Evolutionary conservation across 805 yeast genomes (phyloP).

Genomic region (Suhomyces emberorum): DNA sequence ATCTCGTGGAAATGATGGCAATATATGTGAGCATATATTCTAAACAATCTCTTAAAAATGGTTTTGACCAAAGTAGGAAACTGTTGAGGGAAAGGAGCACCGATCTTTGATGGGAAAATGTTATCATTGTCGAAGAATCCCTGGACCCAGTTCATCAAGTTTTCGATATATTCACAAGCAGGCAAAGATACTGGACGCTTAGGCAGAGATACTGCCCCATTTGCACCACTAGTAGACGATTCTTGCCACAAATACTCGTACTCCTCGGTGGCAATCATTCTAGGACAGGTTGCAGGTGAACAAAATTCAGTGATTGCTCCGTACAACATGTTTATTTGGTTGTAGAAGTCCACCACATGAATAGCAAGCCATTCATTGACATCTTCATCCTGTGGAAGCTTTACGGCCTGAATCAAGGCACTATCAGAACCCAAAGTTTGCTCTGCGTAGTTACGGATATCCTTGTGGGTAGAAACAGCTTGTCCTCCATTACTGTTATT

Average conservation of each 20-base stretch:
- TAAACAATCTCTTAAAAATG: constrained; percentile 83
- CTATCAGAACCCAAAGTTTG: constrained; percentile 93
- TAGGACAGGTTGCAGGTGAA: constrained; percentile 90
- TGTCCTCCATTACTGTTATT: constrained; percentile 19
- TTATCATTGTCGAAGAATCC: constrained; percentile 86
- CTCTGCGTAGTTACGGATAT: constrained; percentile 85
- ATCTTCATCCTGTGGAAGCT: constrained; percentile 90
- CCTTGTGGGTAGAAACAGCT: constrained; percentile 55
- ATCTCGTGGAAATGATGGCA: constrained; percentile 98
- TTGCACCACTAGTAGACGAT: constrained; percentile 37
- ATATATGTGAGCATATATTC: constrained; percentile 95
- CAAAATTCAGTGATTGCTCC: constrained; percentile 96
- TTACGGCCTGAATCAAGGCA: constrained; percentile 87
- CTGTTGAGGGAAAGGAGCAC: constrained; percentile 87
- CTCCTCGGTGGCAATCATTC: constrained; percentile 97
- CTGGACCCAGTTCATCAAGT: constrained; percentile 93
- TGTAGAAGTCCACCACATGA: constrained; percentile 95
- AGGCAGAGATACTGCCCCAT: constrained; percentile 29
- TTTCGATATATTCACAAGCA: constrained; percentile 94
- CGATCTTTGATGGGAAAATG: constrained; percentile 84
- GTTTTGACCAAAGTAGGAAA: constrained; percentile 78
- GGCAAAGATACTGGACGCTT: constrained; percentile 80
- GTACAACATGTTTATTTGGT: constrained; percentile 93
- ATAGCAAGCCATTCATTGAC: constrained; percentile 94
- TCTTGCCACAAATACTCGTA: constrained; percentile 98